These are phyloP conservation scores for Pseudocercospora crystallina DNA, from an alignment of 2,329 filamentous ascomycete genomes.

Conservation along the genomic window DNA sequence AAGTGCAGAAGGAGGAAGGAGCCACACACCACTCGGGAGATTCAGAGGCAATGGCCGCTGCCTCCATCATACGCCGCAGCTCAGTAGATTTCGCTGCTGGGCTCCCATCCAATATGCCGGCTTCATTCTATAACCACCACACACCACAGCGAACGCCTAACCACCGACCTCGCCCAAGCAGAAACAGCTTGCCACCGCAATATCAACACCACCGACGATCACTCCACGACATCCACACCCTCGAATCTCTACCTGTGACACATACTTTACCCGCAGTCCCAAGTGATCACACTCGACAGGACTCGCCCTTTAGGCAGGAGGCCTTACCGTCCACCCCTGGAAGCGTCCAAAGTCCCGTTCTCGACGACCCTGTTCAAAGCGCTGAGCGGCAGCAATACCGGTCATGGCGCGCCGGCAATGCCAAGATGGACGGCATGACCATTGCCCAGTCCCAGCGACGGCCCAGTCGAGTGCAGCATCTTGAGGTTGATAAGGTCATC, in stretches of 20 bases:
- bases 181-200: constrained; percentile 25
- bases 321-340: constrained; percentile 23
- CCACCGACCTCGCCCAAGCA: constrained; percentile 6
- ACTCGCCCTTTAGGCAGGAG: constrained; percentile 15
- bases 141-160: constrained; percentile 5
- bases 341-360: constrained; percentile 8
- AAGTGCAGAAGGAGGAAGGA: constrained; percentile 15
- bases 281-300: constrained; percentile 11
- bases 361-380: constrained; percentile 28
- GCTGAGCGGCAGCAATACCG: constrained; percentile 49
- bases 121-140: constrained; percentile 9
- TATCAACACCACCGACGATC: constrained; percentile 33
- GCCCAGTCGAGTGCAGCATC: constrained; percentile 31
- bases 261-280: constrained; percentile 9
- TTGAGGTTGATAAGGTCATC: constrained; percentile 60
- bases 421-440: constrained; percentile 40
- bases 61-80: constrained; percentile 7
- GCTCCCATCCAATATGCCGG: constrained; percentile 10
- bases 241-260: constrained; percentile 13
- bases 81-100: constrained; percentile 15
- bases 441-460: constrained; percentile 38
- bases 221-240: constrained; percentile 33
- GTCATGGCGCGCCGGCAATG: constrained; percentile 51
- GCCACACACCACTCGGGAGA: constrained; percentile 1
- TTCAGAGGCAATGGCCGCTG: constrained; percentile 14